Percentiles rank a stretch among this genome's conserved stretches.
Conservation (phyloP, 1,139 yeast genomes). For the Saccharomyces uvarum region DNA sequence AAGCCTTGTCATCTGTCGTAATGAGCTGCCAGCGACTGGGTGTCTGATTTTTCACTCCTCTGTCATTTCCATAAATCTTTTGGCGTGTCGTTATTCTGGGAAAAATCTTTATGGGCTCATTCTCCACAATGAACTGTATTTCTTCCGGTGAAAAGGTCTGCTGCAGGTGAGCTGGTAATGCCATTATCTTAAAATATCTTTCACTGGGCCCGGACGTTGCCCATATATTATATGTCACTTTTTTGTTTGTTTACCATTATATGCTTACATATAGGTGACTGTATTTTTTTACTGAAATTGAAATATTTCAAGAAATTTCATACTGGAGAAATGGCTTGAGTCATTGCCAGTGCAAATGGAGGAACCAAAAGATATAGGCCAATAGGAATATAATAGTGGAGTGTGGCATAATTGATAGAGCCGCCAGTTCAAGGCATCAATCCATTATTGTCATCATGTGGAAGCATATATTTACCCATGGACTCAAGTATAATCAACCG, state of each 20-base stretch:
- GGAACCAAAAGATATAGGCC: neutral
- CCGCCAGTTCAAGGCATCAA: neutral
- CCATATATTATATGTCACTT: neutral
- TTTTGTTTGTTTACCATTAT: neutral
- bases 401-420: neutral
- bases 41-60: conserved; percentile 1
- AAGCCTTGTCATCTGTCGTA: conserved; percentile 41
- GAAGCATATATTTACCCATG: conserved; percentile 6
- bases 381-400: too few species aligned
- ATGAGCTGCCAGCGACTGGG: conserved; percentile 20
- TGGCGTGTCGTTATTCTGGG: conserved; percentile 41
- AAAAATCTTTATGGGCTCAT: conserved; percentile 59
- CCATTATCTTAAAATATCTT: conserved; percentile 39
- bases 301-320: neutral
- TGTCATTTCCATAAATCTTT: conserved; percentile 11
- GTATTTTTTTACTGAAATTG: neutral
- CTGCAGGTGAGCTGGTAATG: conserved; percentile 52
- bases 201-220: neutral
- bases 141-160: conserved; percentile 68
- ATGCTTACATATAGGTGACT: neutral
- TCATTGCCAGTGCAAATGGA: neutral
- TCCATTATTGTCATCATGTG: conserved; percentile 5
- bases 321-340: neutral
- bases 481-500: conserved; percentile 17
- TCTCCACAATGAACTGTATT: conserved; percentile 78